Conservation (phyloP, 306 rosid genomes). For the Acacia crassicarpa region DNA sequence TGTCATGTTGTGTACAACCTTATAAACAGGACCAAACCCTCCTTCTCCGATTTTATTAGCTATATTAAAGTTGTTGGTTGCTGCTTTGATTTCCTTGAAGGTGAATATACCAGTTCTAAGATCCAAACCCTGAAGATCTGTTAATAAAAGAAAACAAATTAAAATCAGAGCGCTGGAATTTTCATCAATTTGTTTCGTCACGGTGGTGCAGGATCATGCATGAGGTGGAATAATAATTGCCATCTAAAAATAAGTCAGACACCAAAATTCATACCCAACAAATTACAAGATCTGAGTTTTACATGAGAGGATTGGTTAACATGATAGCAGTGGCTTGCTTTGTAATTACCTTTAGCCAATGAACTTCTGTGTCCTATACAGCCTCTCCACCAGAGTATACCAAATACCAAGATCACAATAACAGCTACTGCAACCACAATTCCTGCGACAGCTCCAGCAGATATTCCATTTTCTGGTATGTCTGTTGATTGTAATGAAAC, state of each 20-base stretch:
- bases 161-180: neutral
- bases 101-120: constrained; percentile 43
- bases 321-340: neutral
- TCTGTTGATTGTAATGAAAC: neutral
- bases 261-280: neutral
- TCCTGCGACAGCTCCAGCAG: constrained; percentile 38
- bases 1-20: constrained; percentile 35
- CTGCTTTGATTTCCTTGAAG: constrained; percentile 54
- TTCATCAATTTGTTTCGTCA: neutral
- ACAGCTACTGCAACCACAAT: constrained; percentile 39
- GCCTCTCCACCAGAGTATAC: constrained; percentile 42
- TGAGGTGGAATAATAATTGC: neutral
- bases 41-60: constrained; percentile 74
- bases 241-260: neutral
- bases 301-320: neutral
- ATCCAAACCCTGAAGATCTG: constrained; percentile 51
- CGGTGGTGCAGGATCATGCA: neutral
- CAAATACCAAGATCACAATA: constrained; percentile 21
- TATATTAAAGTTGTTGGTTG: constrained; percentile 56
- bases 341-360: constrained; percentile 28
- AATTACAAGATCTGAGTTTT: neutral
- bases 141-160: constrained; percentile 18
- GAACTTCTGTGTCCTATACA: constrained; percentile 25
- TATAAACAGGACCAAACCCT: constrained; percentile 70
- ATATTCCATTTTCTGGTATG: constrained; percentile 10